Conservation (phyloP, 2,329 filamentous ascomycete species). For the Penicillium sp. region DNA sequence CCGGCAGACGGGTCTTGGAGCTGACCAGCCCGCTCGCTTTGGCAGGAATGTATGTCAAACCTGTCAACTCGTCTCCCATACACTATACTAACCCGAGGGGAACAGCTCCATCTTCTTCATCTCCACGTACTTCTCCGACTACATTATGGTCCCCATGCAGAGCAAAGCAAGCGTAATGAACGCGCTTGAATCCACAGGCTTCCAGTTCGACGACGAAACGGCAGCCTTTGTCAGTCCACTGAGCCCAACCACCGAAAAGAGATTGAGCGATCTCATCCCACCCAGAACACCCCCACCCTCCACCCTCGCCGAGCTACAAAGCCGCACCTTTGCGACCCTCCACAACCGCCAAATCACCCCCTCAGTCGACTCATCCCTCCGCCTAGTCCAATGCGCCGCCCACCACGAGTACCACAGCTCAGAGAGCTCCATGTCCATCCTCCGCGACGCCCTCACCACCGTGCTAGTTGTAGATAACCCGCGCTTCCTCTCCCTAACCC, state of each 20-base stretch:
- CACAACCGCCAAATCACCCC: constrained; percentile 74
- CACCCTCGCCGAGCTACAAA: constrained; percentile 76
- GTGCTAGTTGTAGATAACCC: constrained; percentile 44
- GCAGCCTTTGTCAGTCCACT: constrained; percentile 65
- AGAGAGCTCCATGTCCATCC: constrained; percentile 40
- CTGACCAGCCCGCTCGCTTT: constrained; percentile 87
- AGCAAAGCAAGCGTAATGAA: constrained; percentile 73
- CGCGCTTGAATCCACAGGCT: constrained; percentile 76
- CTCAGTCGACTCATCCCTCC: constrained; percentile 66
- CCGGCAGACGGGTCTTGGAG: constrained; percentile 87
- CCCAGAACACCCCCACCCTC: constrained; percentile 76
- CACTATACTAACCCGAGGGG: constrained; percentile 14
- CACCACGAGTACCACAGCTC: constrained; percentile 48
- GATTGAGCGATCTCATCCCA: constrained; percentile 28
- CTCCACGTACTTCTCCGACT: constrained; percentile 96
- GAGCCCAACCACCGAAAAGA: constrained; percentile 32
- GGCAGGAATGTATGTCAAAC: constrained; percentile 70
- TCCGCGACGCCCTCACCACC: constrained; percentile 42
- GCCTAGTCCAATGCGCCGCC: constrained; percentile 81
- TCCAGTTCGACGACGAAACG: constrained; percentile 73
- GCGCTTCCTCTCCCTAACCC: constrained; percentile 52
- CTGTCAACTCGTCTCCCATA: not conserved
- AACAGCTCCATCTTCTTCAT: constrained; percentile 90
- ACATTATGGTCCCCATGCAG: constrained; percentile 83
- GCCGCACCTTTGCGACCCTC: constrained; percentile 81